These are phyloP conservation scores for Coprinopsis cinerea DNA, from an alignment of 768 basidiomycete species.

Conservation along the genomic window DNA sequence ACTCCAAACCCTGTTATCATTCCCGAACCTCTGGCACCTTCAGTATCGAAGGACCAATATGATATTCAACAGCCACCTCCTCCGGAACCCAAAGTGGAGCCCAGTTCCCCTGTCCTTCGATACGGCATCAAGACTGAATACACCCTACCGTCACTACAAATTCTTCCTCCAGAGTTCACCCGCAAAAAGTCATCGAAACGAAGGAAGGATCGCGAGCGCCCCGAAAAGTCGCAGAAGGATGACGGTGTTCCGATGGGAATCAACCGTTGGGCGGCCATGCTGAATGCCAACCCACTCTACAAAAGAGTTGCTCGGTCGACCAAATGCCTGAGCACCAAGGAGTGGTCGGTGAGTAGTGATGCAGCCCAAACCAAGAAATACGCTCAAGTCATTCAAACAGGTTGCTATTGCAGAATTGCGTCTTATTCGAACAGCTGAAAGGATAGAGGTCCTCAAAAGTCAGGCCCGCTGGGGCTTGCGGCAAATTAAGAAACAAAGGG, in stretches of 20 bases:
- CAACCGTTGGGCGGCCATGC: constrained; percentile 65
- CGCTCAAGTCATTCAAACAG: constrained; percentile 29
- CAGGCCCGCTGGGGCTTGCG: constrained; percentile 85
- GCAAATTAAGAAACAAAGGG: constrained; percentile 92
- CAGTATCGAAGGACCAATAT: constrained; percentile 9
- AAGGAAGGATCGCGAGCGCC: constrained; percentile 45
- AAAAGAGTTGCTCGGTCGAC: constrained; percentile 61
- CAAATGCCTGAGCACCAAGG: constrained; percentile 74
- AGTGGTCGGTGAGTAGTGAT: constrained; percentile 68
- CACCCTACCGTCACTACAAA: constrained; percentile 48
- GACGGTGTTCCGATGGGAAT: constrained; percentile 64
- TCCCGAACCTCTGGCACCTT: constrained; percentile 21
- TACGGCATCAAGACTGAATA: constrained; percentile 41
- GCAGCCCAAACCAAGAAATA: background rate
- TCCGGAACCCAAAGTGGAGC: constrained; percentile 10
- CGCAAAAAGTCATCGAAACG: constrained; percentile 33
- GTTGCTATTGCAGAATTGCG: constrained; percentile 76
- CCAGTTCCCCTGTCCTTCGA: constrained; percentile 19
- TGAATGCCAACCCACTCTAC: constrained; percentile 73
- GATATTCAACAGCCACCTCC: constrained; percentile 13
- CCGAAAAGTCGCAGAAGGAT: constrained; percentile 43
- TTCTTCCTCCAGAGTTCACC: constrained; percentile 48
- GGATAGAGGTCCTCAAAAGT: constrained; percentile 78
- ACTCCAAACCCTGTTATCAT: constrained; percentile 23
- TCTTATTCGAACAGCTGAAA: constrained; percentile 73